Evolutionary conservation across 1,284 basidiomycete genomes (phyloP).

Genomic region (Leccinum pseudoinsigne): DNA sequence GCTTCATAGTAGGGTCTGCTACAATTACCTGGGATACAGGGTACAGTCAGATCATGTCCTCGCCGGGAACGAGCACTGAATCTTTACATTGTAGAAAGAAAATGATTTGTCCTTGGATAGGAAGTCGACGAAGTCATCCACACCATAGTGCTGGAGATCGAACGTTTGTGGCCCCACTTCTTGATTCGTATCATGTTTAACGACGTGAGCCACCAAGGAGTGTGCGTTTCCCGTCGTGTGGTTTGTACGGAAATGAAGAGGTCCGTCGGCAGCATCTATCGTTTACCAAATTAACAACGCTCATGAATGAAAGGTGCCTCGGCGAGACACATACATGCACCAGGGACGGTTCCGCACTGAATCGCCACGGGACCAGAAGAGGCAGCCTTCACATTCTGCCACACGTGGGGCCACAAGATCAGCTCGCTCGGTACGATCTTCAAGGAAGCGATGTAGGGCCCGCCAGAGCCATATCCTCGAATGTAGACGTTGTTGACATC

Average conservation of each 20-base stretch:
- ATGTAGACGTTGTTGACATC: conserved; percentile 15
- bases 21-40: conserved; percentile 4
- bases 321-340: no score
- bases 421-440: conserved; percentile 12
- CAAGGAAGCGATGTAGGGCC: not conserved
- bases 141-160: not conserved
- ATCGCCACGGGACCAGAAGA: conserved; percentile 10
- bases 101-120: conserved; percentile 1
- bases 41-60: not conserved
- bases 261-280: conserved; percentile 5
- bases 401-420: conserved; percentile 16
- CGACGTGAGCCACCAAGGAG: conserved; percentile 15
- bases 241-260: conserved; percentile 10
- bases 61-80: not conserved
- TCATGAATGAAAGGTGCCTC: no score
- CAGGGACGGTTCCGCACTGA: not conserved
- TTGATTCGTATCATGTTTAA: not conserved
- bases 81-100: conserved; percentile 13
- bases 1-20: not conserved
- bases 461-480: conserved; percentile 9
- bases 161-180: not conserved
- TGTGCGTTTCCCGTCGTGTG: conserved; percentile 4
- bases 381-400: not conserved
- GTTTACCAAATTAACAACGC: not conserved
- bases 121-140: conserved; percentile 6